phyloP scores from a whole-genome alignment of 2,329 filamentous ascomycete genomes.

The Paracorniculantispora psalliotae region DNA sequence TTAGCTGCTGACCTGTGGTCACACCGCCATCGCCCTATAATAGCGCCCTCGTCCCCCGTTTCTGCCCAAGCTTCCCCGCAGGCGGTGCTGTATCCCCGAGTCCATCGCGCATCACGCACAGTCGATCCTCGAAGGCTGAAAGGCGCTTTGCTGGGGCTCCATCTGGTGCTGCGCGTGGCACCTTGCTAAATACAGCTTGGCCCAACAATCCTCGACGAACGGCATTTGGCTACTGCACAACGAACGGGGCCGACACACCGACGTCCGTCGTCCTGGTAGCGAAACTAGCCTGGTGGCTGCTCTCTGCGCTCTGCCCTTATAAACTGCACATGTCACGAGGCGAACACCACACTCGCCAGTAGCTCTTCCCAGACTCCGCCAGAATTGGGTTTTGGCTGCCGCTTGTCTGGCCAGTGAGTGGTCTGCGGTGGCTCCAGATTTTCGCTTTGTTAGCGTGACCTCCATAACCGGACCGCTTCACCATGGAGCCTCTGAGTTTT shows the following conservation, averaged over 20 bases:
- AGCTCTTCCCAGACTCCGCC: not conserved
- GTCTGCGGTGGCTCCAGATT: constrained; percentile 14
- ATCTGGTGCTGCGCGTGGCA: constrained; percentile 1
- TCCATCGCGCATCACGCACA: constrained; percentile 9
- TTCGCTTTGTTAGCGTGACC: constrained; percentile 6
- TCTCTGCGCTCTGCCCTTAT: not conserved
- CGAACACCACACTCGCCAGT: not conserved
- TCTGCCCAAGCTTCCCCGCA: constrained; percentile 10
- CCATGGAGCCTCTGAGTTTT: constrained; percentile 23
- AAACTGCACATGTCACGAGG: constrained; percentile 8
- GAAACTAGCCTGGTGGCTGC: not conserved
- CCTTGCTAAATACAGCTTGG: constrained; percentile 1
- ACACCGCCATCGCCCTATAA: not conserved
- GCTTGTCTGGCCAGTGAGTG: constrained; percentile 14
- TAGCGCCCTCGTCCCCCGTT: constrained; percentile 1
- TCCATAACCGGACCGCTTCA: constrained; percentile 9
- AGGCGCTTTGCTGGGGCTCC: not conserved
- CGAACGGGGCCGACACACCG: not conserved
- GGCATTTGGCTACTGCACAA: not conserved
- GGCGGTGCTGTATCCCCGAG: not conserved
- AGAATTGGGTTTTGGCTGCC: constrained; percentile 1
- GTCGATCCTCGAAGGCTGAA: constrained; percentile 11
- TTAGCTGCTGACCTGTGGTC: not conserved
- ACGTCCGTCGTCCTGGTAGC: not conserved
- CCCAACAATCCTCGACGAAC: not conserved